Evolutionary conservation across 768 basidiomycete species (phyloP).

Genomic region (Collybia sordida): DNA sequence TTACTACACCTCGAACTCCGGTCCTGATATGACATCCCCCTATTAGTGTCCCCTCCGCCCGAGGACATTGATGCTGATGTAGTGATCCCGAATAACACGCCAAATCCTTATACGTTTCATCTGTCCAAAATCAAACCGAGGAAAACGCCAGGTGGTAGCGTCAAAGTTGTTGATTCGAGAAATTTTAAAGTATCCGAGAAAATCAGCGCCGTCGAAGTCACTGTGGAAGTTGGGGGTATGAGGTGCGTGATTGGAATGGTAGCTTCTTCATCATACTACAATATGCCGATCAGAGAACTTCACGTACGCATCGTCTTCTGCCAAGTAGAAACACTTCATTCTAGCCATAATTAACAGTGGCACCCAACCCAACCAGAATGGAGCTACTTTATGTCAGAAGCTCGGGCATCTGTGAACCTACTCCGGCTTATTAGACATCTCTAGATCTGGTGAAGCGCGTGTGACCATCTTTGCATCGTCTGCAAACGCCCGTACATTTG

Average conservation of each 20-base stretch:
- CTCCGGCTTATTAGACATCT: conserved; percentile 17
- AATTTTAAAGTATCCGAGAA: conserved; percentile 54
- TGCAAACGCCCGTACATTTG: conserved; percentile 58
- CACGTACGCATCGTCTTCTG: conserved; percentile 37
- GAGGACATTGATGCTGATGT: conserved; percentile 39
- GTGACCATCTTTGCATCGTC: conserved; percentile 61
- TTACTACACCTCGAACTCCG: neutral
- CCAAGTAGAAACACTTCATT: neutral
- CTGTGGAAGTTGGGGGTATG: conserved; percentile 60
- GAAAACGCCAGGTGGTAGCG: conserved; percentile 50
- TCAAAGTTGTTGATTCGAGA: conserved; percentile 58
- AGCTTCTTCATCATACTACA: conserved; percentile 16
- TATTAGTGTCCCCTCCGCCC: conserved; percentile 39
- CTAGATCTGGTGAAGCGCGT: conserved; percentile 49
- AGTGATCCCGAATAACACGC: conserved; percentile 48
- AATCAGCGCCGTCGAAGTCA: conserved; percentile 57
- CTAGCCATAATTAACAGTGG: conserved; percentile 43
- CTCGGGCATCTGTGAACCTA: no score
- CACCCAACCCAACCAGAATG: conserved; percentile 72
- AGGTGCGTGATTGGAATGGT: conserved; percentile 37
- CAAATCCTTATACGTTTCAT: conserved; percentile 53
- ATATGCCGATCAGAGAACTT: conserved; percentile 38
- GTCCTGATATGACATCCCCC: neutral
- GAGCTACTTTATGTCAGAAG: conserved; percentile 53
- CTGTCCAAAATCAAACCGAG: conserved; percentile 46